Evolutionary conservation across 2,329 filamentous ascomycete species (phyloP).

Genomic region (Fusarium sp.): DNA sequence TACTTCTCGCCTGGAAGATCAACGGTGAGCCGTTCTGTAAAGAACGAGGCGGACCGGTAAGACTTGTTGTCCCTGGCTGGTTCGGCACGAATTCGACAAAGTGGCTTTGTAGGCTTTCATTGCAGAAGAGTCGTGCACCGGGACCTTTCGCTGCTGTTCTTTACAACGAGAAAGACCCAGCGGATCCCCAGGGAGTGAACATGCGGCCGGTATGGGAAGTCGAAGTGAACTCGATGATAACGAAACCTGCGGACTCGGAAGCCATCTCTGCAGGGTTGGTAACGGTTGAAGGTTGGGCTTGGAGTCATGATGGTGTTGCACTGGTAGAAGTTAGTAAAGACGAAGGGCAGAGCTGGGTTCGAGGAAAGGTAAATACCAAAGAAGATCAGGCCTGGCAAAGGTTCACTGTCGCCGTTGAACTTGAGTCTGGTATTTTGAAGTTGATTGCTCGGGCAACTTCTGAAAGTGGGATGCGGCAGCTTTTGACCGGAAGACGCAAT

Average conservation of each 20-base stretch:
- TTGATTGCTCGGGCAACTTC: neutral
- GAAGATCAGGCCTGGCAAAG: neutral
- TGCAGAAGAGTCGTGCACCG: neutral
- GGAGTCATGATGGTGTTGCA: neutral
- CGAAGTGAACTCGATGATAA: conserved; percentile 21
- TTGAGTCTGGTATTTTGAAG: rapidly evolving
- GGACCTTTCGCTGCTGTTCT: neutral
- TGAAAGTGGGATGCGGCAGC: neutral
- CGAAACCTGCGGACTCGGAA: neutral
- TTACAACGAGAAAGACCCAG: conserved; percentile 12
- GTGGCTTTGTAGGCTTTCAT: conserved; percentile 2
- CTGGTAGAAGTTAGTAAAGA: neutral
- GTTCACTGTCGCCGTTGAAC: neutral
- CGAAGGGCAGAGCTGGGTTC: neutral
- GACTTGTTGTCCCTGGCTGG: conserved; percentile 16
- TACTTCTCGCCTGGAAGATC: neutral
- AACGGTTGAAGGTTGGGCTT: neutral
- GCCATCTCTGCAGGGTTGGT: neutral
- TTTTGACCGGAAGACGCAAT: neutral
- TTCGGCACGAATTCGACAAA: conserved; percentile 22
- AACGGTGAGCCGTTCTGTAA: neutral
- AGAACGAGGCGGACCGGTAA: conserved; percentile 7
- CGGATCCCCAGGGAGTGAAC: neutral
- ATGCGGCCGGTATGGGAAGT: conserved; percentile 18
- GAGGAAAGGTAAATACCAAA: neutral